Conservation (phyloP, 208 protist species). For the Leishmania gerbilli region DNA sequence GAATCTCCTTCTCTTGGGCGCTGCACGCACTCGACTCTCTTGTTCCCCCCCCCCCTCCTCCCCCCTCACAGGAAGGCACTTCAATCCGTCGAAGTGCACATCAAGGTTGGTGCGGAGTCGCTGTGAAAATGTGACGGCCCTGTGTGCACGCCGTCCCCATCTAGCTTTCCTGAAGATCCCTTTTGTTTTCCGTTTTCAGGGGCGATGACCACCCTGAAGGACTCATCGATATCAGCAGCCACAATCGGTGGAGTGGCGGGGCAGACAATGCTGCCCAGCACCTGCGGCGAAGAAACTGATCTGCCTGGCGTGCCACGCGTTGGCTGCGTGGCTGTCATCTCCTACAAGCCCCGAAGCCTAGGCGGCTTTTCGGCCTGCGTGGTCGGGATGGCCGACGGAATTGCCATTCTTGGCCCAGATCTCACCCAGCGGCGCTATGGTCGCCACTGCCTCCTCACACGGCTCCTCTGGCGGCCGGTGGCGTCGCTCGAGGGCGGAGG, state of each 20-base stretch:
- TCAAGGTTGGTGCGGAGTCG: neutral
- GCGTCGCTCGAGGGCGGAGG: slow-evolving; percentile 10
- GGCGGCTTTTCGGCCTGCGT: slow-evolving; percentile 56
- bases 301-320: slow-evolving; percentile 67
- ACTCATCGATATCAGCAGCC: neutral
- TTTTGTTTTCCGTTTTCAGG: neutral
- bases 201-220: neutral
- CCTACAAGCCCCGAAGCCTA: slow-evolving; percentile 21
- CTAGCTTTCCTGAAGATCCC: neutral
- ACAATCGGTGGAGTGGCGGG: neutral
- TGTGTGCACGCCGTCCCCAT: neutral
- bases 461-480: slow-evolving; percentile 46
- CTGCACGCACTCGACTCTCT: neutral
- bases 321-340: slow-evolving; percentile 65
- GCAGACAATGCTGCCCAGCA: slow-evolving; percentile 35
- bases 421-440: slow-evolving; percentile 25
- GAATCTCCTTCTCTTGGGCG: neutral
- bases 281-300: slow-evolving; percentile 72
- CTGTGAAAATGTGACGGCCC: neutral
- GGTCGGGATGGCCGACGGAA: slow-evolving; percentile 46
- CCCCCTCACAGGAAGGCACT: neutral
- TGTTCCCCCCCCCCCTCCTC: neutral
- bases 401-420: slow-evolving; percentile 71
- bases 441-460: slow-evolving; percentile 46
- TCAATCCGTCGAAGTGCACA: neutral